Base-by-base conservation (phyloP, 164 flowering plant genomes). In the Annona cherimola region DNA sequence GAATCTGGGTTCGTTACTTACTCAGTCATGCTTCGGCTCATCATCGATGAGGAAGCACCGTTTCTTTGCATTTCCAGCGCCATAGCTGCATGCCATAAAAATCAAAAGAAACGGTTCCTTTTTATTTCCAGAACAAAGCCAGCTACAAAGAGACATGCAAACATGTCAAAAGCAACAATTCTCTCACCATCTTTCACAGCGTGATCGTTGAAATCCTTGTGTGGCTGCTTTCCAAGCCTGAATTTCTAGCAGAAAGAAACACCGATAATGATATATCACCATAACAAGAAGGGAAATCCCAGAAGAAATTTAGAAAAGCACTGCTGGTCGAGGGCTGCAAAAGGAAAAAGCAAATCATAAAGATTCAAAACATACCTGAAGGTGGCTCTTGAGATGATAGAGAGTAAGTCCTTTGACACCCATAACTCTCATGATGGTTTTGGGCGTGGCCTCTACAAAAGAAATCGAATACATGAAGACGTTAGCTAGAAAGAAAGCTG, bases 151-250 rank as follows among this genome's bases (percentile, higher is more conserved):
- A 3, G 14, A 50, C 9, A 7, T 9, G 11, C 9, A 50, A 16
- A 16, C 12, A 46, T 8, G 11, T 46, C 55, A 50, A 50, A 50
- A 7, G 14, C 9, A 50, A 50, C 74, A 75, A 70, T 73, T 71
- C 77, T 78, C 85, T 84, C 83, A 86, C 96, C 92, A 78, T 90
- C 96, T 80, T 91, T 95, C n/a, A 82, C 67, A 19, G 96, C 81
- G 73, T 90, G 99, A 80, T 95, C 99, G 77, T 80, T 89, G 85
- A 88, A 93, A 40, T 95, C 99, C 82, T 93, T 95, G 80, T 93
- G 98, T n/a, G 99, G 99, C 73, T 95, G 97, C 85, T 95, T 95
- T 74, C 99, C 99, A 43, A 95, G 95, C 86, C 99, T 89, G 83
- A 91, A 95, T 90, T 95, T 95, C 99, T 95, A 67, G 14, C 45